These are phyloP conservation scores for Coniochaeta hoffmannii DNA, from an alignment of 2,329 filamentous ascomycete species.

Conservation along the genomic window DNA sequence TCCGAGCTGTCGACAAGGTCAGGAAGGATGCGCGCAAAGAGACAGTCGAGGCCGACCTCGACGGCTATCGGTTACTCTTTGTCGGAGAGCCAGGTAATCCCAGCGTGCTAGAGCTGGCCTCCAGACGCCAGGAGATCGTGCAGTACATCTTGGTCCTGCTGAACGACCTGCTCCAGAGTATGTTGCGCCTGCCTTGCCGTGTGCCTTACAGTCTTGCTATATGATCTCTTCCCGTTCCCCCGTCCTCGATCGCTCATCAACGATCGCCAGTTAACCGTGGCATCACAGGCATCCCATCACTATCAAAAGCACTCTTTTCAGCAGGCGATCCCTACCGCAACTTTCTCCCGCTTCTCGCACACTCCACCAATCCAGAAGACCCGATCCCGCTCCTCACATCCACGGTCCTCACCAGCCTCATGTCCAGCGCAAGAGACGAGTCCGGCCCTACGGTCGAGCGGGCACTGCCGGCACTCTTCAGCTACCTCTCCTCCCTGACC, in stretches of 20 bases:
- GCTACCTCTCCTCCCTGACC: conserved; percentile 75
- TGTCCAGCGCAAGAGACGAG: conserved; percentile 59
- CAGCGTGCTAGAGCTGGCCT: conserved; percentile 74
- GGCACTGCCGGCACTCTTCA: conserved; percentile 75
- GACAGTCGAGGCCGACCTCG: conserved; percentile 70
- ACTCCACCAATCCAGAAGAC: conserved; percentile 67
- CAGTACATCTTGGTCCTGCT: conserved; percentile 92
- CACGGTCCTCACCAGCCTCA: conserved; percentile 73
- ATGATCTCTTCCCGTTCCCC: not conserved
- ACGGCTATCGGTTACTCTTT: conserved; percentile 74
- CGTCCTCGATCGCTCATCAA: not conserved
- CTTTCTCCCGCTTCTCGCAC: conserved; percentile 74
- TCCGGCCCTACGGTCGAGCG: conserved; percentile 57
- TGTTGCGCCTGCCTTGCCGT: conserved; percentile 7
- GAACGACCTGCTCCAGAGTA: conserved; percentile 81
- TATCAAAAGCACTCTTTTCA: conserved; percentile 69
- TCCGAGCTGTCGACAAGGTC: conserved; percentile 93
- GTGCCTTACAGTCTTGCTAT: conserved; percentile 3
- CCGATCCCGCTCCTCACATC: conserved; percentile 85
- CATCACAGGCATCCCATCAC: conserved; percentile 63
- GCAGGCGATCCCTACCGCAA: conserved; percentile 74
- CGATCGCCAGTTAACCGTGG: conserved; percentile 7
- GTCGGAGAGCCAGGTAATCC: conserved; percentile 64
- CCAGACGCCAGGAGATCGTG: conserved; percentile 81
- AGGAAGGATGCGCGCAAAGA: conserved; percentile 84